Conservation (phyloP, 2,329 filamentous ascomycete genomes). For the Emergomyces pasteurianus region DNA sequence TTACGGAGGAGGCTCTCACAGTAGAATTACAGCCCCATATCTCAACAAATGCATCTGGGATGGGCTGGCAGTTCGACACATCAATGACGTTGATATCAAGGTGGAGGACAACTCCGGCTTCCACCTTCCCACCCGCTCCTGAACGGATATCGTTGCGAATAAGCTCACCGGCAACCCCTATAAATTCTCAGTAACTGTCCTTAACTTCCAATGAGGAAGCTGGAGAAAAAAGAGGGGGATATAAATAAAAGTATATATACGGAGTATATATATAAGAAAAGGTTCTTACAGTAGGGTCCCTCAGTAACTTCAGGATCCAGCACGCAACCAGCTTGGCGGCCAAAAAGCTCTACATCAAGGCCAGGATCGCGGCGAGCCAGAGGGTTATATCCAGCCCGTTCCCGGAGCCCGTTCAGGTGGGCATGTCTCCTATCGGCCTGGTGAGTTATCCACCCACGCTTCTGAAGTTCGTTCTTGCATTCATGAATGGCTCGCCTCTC, state of each 20-base stretch:
- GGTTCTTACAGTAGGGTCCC: slow-evolving; percentile 17
- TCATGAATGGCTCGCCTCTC: neutral
- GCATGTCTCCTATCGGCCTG: neutral
- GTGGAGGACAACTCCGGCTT: slow-evolving; percentile 26
- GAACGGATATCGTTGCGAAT: slow-evolving; percentile 27
- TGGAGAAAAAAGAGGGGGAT: neutral
- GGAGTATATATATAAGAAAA: neutral
- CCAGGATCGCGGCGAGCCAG: neutral
- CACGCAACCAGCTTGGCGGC: slow-evolving; percentile 27
- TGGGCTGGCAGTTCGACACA: slow-evolving; percentile 28
- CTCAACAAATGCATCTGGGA: slow-evolving; percentile 23
- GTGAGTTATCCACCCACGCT: neutral
- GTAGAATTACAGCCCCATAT: slow-evolving; percentile 31
- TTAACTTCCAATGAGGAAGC: neutral
- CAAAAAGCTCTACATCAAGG: slow-evolving; percentile 4
- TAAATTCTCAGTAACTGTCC: slow-evolving; percentile 11
- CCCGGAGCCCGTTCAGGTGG: neutral
- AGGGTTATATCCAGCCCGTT: neutral
- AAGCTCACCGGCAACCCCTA: slow-evolving; percentile 34
- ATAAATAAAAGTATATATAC: too few relatives aligned
- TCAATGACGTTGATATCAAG: slow-evolving; percentile 32
- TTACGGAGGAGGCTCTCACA: slow-evolving; percentile 8
- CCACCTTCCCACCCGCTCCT: slow-evolving; percentile 10
- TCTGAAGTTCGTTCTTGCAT: neutral
- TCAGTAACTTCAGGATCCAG: slow-evolving; percentile 38